These are phyloP conservation scores for Pholiota microspora DNA, from an alignment of 768 basidiomycete species.

Conservation along the genomic window DNA sequence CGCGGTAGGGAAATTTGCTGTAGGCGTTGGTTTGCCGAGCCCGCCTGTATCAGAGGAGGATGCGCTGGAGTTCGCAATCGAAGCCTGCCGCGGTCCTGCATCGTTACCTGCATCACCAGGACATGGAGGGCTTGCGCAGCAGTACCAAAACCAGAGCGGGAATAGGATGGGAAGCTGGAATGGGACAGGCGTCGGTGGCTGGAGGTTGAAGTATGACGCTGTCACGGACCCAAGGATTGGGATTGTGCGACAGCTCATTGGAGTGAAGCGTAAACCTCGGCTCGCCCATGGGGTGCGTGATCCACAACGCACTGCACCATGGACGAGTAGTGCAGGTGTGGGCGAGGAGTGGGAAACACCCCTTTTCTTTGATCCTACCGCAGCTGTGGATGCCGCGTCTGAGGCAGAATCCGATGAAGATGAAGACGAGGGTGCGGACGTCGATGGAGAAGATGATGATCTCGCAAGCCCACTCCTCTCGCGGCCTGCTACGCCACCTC, in stretches of 20 bases:
- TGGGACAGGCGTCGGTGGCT: conserved; percentile 27
- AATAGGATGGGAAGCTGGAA: neutral
- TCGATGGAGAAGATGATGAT: conserved; percentile 33
- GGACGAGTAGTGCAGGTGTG: conserved; percentile 32
- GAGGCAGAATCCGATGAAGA: conserved; percentile 29
- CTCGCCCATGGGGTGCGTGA: conserved; percentile 33
- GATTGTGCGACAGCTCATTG: conserved; percentile 64
- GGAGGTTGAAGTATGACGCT: conserved; percentile 54
- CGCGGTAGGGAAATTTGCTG: conserved; percentile 64
- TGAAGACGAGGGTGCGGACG: conserved; percentile 14
- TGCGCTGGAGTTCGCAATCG: neutral
- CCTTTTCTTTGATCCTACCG: neutral
- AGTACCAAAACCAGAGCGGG: neutral
- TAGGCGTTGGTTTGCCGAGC: conserved; percentile 41
- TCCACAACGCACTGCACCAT: conserved; percentile 22
- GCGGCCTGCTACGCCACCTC: conserved; percentile 68
- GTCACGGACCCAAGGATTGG: conserved; percentile 73
- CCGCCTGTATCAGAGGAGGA: conserved; percentile 53
- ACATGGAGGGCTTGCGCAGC: neutral
- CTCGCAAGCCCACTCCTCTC: conserved; percentile 36
- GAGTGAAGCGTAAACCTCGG: conserved; percentile 61
- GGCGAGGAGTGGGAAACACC: conserved; percentile 47
- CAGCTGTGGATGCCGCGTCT: conserved; percentile 25
- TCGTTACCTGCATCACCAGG: conserved; percentile 6
- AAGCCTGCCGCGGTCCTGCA: neutral